Conservation (phyloP, 805 yeast genomes). For the Lipomyces orientalis region DNA sequence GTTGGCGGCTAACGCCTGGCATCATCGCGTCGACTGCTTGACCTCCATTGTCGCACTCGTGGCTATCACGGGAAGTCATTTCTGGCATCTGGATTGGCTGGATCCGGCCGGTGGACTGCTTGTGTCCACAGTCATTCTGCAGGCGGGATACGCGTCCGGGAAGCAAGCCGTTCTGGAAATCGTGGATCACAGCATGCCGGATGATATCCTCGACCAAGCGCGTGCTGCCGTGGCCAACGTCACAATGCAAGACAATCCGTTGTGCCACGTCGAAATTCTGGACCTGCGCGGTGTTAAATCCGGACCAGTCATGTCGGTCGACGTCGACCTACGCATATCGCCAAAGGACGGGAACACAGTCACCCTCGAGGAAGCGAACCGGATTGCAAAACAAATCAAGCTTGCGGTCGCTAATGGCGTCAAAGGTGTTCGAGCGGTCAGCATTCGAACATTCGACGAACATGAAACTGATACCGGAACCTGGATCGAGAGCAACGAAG, state of each 20-base stretch:
- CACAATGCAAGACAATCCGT: background rate
- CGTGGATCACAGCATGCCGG: conserved; percentile 58
- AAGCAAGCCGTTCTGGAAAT: conserved; percentile 73
- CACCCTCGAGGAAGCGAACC: conserved; percentile 23
- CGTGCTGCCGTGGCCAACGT: conserved; percentile 14
- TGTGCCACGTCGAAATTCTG: conserved; percentile 11
- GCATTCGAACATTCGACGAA: conserved; percentile 29
- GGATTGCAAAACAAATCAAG: conserved; percentile 16
- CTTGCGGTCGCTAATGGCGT: conserved; percentile 20
- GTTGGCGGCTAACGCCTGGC: conserved; percentile 97
- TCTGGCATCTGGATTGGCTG: conserved; percentile 77
- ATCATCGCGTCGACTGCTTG: conserved; percentile 91
- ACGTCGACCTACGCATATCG: conserved; percentile 27
- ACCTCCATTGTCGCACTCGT: conserved; percentile 89
- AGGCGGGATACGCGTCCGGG: conserved; percentile 82
- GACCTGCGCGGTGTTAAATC: conserved; percentile 31
- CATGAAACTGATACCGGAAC: conserved; percentile 11
- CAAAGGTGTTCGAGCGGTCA: conserved; percentile 19
- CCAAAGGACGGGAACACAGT: conserved; percentile 3
- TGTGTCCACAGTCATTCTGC: conserved; percentile 80
- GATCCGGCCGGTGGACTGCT: conserved; percentile 92
- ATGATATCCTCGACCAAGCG: conserved; percentile 18
- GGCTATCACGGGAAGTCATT: conserved; percentile 84
- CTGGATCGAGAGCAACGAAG: conserved; percentile 24
- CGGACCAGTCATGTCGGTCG: conserved; percentile 32